phyloP scores from a whole-genome alignment of 2,329 filamentous ascomycete species.

The Penicillium thymicola region DNA sequence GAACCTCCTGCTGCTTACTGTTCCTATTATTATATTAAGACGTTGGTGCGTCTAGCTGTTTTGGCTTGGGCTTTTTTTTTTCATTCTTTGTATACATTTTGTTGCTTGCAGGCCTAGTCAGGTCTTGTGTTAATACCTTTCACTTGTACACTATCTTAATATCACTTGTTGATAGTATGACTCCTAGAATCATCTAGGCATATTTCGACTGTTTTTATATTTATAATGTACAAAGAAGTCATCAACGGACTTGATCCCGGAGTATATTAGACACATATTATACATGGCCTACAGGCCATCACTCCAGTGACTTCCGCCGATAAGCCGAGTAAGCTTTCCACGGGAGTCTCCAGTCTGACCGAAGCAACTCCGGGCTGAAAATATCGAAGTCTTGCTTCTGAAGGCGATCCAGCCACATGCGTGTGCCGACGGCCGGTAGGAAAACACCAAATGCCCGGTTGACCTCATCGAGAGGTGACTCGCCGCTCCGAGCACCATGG shows the following conservation, averaged over 20 bases:
- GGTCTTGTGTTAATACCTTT: slow-evolving; percentile 3
- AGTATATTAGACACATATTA: slow-evolving; percentile 16
- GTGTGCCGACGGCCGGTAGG: slow-evolving; percentile 73
- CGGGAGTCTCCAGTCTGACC: slow-evolving; percentile 78
- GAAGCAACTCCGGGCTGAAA: slow-evolving; percentile 60
- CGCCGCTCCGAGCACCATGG: slow-evolving; percentile 38
- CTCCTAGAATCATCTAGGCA: not conserved
- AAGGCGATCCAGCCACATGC: slow-evolving; percentile 72
- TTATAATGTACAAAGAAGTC: not conserved
- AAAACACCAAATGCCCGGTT: slow-evolving; percentile 73
- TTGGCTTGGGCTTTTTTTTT: not conserved
- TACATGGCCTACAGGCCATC: slow-evolving; percentile 9
- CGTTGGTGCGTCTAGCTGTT: not conserved
- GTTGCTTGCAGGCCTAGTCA: not conserved
- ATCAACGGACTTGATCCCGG: not conserved
- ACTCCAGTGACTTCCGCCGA: slow-evolving; percentile 50
- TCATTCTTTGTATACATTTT: slow-evolving; percentile 11
- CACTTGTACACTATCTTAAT: not conserved
- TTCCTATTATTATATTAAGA: not conserved
- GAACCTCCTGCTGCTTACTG: not conserved
- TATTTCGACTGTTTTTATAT: not conserved
- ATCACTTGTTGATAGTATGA: not conserved
- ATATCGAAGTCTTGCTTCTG: slow-evolving; percentile 83
- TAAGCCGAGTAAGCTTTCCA: slow-evolving; percentile 70
- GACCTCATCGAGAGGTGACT: slow-evolving; percentile 49